Conservation (phyloP, 179 eudicot species). For the Beta macrorhiza region DNA sequence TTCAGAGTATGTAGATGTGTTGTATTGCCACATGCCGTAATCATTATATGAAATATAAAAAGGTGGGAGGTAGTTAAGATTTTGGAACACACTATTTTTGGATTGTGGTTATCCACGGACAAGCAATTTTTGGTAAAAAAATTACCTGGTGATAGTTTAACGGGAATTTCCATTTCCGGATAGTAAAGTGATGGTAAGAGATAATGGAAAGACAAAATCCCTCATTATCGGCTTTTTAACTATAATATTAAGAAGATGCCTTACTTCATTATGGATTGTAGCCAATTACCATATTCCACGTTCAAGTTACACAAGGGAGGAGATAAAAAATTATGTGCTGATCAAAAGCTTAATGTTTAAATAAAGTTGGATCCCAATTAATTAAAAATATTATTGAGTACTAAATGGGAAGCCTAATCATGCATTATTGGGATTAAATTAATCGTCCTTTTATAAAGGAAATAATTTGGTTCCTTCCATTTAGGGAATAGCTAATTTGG, state of each 20-base stretch:
- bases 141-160: not conserved
- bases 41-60: too few relatives aligned
- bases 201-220: constrained; percentile 1
- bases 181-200: not conserved
- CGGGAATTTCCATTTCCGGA: not conserved
- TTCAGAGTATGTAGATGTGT: too few relatives aligned
- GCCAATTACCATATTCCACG: not conserved
- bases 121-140: not conserved
- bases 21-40: too few relatives aligned
- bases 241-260: constrained; percentile 5
- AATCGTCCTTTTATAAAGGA: not conserved
- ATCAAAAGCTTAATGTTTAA: not conserved
- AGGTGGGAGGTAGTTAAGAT: not conserved
- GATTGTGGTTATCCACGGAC: not conserved
- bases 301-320: not conserved
- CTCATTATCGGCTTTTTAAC: not conserved
- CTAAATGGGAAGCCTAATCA: constrained; percentile 4
- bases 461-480: not conserved
- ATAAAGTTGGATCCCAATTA: constrained; percentile 2
- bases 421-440: not conserved
- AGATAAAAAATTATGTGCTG: not conserved
- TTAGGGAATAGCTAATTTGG: constrained; percentile 5
- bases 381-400: not conserved
- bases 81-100: not conserved
- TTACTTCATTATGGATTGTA: not conserved